A percentile compares a stretch with the other conserved stretches of the same genome.
phyloP scores from a whole-genome alignment of 2,329 filamentous ascomycete genomes.

The Botrytis squamosa region DNA sequence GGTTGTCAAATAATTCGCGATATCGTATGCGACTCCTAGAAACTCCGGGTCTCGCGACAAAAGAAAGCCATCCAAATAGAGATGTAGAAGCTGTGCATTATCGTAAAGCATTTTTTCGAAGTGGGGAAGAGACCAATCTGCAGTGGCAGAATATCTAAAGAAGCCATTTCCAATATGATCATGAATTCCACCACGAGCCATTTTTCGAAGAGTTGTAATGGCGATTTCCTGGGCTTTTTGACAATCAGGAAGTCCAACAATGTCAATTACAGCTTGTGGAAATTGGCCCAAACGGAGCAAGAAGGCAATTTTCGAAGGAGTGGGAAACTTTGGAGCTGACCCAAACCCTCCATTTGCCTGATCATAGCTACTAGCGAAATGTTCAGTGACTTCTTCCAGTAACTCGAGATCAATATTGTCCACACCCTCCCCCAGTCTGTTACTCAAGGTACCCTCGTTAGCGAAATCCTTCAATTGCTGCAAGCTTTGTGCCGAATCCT shows the following conservation, averaged over 20 bases:
- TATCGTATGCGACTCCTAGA: conserved; percentile 73
- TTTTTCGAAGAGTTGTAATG: conserved; percentile 73
- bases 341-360: conserved; percentile 77
- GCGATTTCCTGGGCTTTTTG: conserved; percentile 74
- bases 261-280: conserved; percentile 70
- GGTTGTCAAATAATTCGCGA: conserved; percentile 81
- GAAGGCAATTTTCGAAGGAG: conserved; percentile 80
- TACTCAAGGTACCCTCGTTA: conserved; percentile 73
- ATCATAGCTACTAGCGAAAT: conserved; percentile 82
- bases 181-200: conserved; percentile 70
- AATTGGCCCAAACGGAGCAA: conserved; percentile 73
- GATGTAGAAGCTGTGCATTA: conserved; percentile 78
- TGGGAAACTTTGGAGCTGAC: conserved; percentile 81
- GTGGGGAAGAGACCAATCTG: conserved; percentile 90
- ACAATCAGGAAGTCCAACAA: conserved; percentile 83
- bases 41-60: conserved; percentile 60
- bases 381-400: conserved; percentile 81
- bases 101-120: conserved; percentile 98
- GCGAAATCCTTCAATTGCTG: conserved; percentile 82
- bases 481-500: conserved; percentile 80
- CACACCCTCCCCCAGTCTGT: conserved; percentile 44
- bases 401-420: conserved; percentile 85
- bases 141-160: conserved; percentile 82
- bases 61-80: conserved; percentile 86
- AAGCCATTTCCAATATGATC: conserved; percentile 79